Percentiles rank a stretch among this genome's conserved stretches.
Conservation (phyloP, 257 asterid genomes). For the Vinca minor region DNA sequence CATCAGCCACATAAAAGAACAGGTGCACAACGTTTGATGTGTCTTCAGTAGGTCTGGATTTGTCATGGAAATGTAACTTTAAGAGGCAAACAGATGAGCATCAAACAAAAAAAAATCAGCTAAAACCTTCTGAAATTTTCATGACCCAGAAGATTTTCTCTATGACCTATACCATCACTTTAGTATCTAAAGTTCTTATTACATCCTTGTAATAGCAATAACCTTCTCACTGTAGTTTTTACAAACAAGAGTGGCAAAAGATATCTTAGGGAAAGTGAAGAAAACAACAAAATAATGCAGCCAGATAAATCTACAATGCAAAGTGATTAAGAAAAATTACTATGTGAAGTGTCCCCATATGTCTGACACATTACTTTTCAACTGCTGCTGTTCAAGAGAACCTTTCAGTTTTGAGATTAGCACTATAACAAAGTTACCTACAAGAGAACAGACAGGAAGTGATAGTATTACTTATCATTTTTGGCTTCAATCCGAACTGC, state of each 20-base stretch:
- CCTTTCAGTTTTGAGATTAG: background rate
- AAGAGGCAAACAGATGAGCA: background rate
- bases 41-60: conserved; percentile 40
- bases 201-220: background rate
- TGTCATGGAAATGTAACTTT: conserved; percentile 18
- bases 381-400: background rate
- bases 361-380: background rate
- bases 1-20: conserved; percentile 96
- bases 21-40: conserved; percentile 49
- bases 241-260: background rate
- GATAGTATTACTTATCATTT: conserved; percentile 44
- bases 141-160: background rate
- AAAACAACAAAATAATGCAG: background rate
- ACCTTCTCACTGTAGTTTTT: background rate
- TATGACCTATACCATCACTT: background rate
- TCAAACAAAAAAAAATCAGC: background rate
- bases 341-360: background rate
- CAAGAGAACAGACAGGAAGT: conserved; percentile 21
- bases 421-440: conserved; percentile 14
- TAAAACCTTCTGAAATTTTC: background rate
- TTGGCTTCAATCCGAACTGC: conserved; percentile 67
- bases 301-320: background rate
- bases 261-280: background rate
- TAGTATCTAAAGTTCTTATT: background rate
- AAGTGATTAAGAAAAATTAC: background rate